These are phyloP conservation scores for Coelastrella sp. DNA, from an alignment of 139 green algal species.

Conservation along the genomic window DNA sequence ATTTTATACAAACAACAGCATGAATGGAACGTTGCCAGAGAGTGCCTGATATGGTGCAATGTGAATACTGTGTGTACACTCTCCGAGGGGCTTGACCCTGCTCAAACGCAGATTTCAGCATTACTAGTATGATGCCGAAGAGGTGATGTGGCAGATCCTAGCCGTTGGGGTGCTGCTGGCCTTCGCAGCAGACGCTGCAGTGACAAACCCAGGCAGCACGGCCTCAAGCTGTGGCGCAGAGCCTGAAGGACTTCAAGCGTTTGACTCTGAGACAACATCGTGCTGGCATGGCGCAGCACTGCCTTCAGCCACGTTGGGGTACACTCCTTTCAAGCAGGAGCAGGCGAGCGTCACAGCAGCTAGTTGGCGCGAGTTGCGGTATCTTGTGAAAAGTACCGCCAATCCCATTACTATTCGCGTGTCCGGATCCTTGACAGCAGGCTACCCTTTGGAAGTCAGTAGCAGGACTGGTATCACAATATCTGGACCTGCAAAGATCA, in stretches of 20 bases:
- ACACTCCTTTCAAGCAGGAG: not conserved
- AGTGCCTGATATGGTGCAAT: no score
- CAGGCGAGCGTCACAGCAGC: not conserved
- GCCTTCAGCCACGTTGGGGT: constrained; percentile 1
- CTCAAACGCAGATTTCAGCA: no score
- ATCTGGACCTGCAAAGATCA: not conserved
- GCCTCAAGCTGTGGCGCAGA: not conserved
- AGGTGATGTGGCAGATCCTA: not conserved
- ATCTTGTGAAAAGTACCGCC: not conserved
- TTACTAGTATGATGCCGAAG: no score
- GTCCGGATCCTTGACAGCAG: not conserved
- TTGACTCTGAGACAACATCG: not conserved
- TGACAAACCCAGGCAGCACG: no score
- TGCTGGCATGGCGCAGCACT: constrained; percentile 8
- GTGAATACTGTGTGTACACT: no score
- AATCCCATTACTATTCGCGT: not conserved
- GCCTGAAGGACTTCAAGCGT: not conserved
- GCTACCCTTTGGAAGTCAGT: not conserved
- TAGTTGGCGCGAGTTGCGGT: not conserved
- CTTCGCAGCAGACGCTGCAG: not conserved
- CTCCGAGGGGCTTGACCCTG: no score
- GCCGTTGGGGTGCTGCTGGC: not conserved
- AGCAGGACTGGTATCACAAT: not conserved
- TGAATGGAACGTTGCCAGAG: no score
- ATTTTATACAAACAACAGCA: no score